phyloP scores from a whole-genome alignment of 148 eudicot genomes.

The Linanthus parryae region DNA sequence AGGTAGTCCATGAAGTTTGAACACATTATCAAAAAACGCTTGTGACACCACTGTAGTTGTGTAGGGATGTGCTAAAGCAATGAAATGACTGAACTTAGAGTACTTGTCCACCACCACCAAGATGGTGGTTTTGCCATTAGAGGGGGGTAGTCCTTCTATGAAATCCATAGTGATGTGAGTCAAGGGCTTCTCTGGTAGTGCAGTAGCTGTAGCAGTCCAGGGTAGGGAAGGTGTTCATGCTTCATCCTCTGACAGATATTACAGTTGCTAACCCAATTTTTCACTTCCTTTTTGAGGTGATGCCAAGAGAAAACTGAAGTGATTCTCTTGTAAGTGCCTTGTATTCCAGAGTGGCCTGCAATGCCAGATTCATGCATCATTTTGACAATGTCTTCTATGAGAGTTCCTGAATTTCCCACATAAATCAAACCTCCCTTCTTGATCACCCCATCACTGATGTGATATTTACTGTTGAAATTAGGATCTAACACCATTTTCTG shows the following conservation, averaged over 20 bases:
- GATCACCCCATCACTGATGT: no score
- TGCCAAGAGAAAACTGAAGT: neutral
- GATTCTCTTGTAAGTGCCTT: no score
- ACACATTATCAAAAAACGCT: neutral
- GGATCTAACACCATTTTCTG: no score
- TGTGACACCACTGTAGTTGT: neutral
- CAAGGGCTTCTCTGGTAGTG: neutral
- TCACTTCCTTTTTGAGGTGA: neutral
- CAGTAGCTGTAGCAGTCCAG: neutral
- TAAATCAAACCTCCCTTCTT: no score
- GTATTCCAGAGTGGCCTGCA: no score
- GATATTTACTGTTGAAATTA: no score
- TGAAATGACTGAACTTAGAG: neutral
- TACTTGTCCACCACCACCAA: neutral
- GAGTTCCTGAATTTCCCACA: no score
- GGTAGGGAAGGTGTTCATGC: neutral
- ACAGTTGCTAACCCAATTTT: neutral
- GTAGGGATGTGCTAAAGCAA: neutral
- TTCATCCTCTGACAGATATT: neutral
- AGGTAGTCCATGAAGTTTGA: neutral
- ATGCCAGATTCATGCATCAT: no score
- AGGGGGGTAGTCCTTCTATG: neutral
- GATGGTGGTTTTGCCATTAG: neutral
- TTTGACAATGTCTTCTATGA: no score
- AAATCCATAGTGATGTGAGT: neutral